Percentiles rank a stretch among this genome's conserved stretches.
phyloP scores from a whole-genome alignment of 1,284 basidiomycete species.

The Boletus albobrunnescens region DNA sequence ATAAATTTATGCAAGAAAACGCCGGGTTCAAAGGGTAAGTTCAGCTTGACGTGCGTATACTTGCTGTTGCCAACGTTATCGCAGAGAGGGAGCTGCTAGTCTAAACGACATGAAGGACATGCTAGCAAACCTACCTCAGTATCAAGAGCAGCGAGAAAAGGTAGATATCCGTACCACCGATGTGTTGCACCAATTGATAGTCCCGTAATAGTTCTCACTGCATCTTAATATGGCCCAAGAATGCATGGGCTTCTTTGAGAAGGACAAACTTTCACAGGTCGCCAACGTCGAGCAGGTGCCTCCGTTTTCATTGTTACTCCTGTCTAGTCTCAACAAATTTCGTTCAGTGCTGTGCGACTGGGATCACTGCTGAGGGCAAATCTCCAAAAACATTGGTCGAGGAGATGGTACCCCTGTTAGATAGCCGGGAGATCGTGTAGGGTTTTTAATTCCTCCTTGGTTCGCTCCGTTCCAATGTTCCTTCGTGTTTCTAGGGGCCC shows the following conservation, averaged over 20 bases:
- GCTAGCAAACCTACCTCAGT: conserved; percentile 93
- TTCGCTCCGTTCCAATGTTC: background rate
- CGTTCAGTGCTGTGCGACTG: conserved; percentile 83
- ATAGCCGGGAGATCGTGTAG: conserved; percentile 79
- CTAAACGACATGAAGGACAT: conserved; percentile 99
- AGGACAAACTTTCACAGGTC: conserved; percentile 79
- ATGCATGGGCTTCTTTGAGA: conserved; percentile 93
- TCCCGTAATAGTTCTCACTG: conserved; percentile 72
- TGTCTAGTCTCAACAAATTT: conserved; percentile 2
- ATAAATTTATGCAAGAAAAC: conserved; percentile 89
- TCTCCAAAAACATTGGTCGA: conserved; percentile 90
- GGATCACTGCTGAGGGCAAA: conserved; percentile 84
- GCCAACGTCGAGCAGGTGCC: conserved; percentile 91
- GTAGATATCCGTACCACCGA: conserved; percentile 35
- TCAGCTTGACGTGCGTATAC: background rate
- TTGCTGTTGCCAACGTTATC: conserved; percentile 1
- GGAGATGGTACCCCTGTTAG: conserved; percentile 97
- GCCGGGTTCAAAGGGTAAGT: conserved; percentile 83
- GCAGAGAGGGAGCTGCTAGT: conserved; percentile 76
- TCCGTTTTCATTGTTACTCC: background rate
- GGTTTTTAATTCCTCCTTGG: conserved; percentile 22
- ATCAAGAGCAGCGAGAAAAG: conserved; percentile 93
- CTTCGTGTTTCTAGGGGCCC: conserved; percentile 53
- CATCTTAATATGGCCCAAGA: conserved; percentile 98
- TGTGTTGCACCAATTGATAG: background rate